These are phyloP conservation scores for Mortierella polycephala DNA, from an alignment of 371 early-diverging fungal genomes.

Conservation along the genomic window DNA sequence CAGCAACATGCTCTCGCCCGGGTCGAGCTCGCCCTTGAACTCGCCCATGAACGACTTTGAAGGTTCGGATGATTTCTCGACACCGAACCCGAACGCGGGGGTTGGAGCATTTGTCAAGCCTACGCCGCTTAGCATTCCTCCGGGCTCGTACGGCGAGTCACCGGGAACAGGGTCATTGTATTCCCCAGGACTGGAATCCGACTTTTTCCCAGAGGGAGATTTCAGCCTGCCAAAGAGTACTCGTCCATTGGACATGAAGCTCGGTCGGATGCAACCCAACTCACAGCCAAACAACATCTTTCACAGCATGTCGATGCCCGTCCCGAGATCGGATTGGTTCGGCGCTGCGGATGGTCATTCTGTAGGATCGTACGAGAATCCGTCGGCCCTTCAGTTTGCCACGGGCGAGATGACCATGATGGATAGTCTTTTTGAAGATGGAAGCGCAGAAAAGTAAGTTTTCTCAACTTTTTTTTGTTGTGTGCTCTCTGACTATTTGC, in stretches of 20 bases:
- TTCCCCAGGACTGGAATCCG: conserved; percentile 51
- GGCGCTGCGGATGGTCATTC: conserved; percentile 50
- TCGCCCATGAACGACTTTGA: conserved; percentile 54
- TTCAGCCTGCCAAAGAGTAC: conserved; percentile 44
- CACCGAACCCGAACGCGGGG: conserved; percentile 2
- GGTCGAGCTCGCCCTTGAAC: conserved; percentile 49
- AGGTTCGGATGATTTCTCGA: conserved; percentile 43
- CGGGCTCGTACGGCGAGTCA: conserved; percentile 49
- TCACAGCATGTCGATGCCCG: conserved; percentile 55
- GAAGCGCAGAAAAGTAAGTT: conserved; percentile 48
- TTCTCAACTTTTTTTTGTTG: conserved; percentile 1
- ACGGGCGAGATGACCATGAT: conserved; percentile 51
- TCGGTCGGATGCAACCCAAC: conserved; percentile 33
- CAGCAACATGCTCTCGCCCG: conserved; percentile 46
- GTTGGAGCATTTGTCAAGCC: conserved; percentile 19
- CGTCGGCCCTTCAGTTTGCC: conserved; percentile 42
- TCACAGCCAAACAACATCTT: conserved; percentile 30
- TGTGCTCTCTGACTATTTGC: not conserved
- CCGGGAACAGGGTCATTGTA: conserved; percentile 48
- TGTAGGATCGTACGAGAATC: conserved; percentile 50
- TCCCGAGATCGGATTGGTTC: conserved; percentile 52
- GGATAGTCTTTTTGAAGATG: conserved; percentile 54
- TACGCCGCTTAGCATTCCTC: conserved; percentile 40
- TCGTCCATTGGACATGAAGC: conserved; percentile 43
- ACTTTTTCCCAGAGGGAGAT: conserved; percentile 54